phyloP scores from a whole-genome alignment of 2,329 filamentous ascomycete genomes.

The Bipolaris victoriae region DNA sequence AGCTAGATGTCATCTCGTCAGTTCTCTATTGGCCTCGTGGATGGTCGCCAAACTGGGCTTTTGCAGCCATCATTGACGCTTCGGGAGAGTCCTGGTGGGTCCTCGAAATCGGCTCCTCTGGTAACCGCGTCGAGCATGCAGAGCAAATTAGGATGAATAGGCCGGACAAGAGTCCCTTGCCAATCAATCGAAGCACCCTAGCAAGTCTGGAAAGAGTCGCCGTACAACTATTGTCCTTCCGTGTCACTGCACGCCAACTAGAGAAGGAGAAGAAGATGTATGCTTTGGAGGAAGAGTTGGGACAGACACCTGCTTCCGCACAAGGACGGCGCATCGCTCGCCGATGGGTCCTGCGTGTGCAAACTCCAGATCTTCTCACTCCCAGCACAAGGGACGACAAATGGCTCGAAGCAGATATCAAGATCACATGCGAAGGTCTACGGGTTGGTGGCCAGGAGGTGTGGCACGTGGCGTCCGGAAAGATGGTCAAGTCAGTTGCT shows the following conservation, averaged over 20 bases:
- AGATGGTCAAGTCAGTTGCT: slow-evolving; percentile 45
- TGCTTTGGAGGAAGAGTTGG: slow-evolving; percentile 28
- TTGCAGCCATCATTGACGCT: slow-evolving; percentile 61
- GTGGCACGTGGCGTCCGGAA: slow-evolving; percentile 50
- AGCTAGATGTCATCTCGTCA: slow-evolving; percentile 65
- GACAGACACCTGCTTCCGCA: slow-evolving; percentile 11
- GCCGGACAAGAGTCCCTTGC: slow-evolving; percentile 24
- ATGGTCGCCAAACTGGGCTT: slow-evolving; percentile 76
- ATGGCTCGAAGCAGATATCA: slow-evolving; percentile 40
- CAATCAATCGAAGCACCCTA: slow-evolving; percentile 37
- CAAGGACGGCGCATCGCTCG: slow-evolving; percentile 18
- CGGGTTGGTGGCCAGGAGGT: slow-evolving; percentile 38
- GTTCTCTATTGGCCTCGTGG: slow-evolving; percentile 72
- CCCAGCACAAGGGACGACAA: slow-evolving; percentile 27
- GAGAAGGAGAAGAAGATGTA: slow-evolving; percentile 30
- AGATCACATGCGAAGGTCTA: slow-evolving; percentile 43
- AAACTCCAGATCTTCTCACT: slow-evolving; percentile 36
- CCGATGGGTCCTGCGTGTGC: slow-evolving; percentile 39
- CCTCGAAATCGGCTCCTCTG: slow-evolving; percentile 34
- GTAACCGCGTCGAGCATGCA: slow-evolving; percentile 35
- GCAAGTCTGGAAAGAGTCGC: slow-evolving; percentile 49
- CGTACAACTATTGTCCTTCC: slow-evolving; percentile 43
- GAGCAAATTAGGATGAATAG: slow-evolving; percentile 37
- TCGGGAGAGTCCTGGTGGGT: slow-evolving; percentile 50
- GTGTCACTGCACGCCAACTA: slow-evolving; percentile 35